Evolutionary conservation across 2,329 filamentous ascomycete species (phyloP).

Genomic region (Dactylellina parvicollis): DNA sequence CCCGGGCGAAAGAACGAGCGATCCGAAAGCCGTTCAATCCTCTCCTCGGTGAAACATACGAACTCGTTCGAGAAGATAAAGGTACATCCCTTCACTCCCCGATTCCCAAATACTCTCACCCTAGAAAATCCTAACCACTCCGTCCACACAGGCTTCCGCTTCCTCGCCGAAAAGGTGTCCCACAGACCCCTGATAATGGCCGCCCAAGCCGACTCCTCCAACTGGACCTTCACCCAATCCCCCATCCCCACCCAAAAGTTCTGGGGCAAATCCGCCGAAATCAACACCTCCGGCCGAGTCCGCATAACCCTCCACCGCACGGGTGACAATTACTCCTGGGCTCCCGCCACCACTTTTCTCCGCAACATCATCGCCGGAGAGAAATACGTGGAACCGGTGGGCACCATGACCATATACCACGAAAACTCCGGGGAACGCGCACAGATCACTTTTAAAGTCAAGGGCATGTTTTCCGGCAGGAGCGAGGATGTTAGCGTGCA

Average conservation of each 20-base stretch:
- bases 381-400: constrained; percentile 96
- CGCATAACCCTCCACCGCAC: constrained; percentile 78
- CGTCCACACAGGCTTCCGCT: constrained; percentile 74
- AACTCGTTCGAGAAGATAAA: constrained; percentile 85
- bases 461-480: constrained; percentile 96
- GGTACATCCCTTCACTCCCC: constrained; percentile 65
- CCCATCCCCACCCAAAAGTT: constrained; percentile 94
- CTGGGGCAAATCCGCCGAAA: constrained; percentile 96
- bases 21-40: constrained; percentile 98
- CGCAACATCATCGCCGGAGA: constrained; percentile 97
- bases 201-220: constrained; percentile 85
- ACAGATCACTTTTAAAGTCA: constrained; percentile 88
- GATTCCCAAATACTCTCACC: neutral
- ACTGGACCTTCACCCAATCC: constrained; percentile 88
- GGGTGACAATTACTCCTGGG: constrained; percentile 89
- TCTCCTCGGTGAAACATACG: constrained; percentile 93
- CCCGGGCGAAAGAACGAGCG: constrained; percentile 85
- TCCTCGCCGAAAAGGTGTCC: constrained; percentile 93
- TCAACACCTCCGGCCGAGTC: constrained; percentile 89
- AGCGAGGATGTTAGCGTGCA: constrained; percentile 88
- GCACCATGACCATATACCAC: constrained; percentile 84
- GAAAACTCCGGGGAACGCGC: constrained; percentile 86
- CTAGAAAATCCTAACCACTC: neutral
- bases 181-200: constrained; percentile 93
- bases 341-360: constrained; percentile 85